Conservation (phyloP, 805 yeast species). For the Saccharomycopsis synnaedendra region DNA sequence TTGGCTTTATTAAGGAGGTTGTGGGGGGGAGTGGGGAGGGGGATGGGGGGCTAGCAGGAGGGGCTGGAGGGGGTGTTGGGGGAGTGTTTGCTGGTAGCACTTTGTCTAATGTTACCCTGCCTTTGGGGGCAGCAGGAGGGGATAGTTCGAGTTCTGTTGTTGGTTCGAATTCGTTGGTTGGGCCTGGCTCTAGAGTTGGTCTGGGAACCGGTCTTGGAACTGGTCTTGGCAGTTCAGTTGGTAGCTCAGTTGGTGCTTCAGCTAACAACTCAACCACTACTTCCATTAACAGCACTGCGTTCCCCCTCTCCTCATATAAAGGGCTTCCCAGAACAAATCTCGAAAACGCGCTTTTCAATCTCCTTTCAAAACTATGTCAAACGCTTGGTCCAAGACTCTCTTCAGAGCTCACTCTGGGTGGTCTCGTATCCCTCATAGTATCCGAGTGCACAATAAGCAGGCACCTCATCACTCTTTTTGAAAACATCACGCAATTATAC, state of each 20-base stretch:
- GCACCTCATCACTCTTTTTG: conserved; percentile 8
- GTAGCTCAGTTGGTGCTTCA: neutral
- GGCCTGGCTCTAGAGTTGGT: no score
- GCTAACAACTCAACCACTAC: conserved; percentile 1
- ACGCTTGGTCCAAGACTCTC: conserved; percentile 11
- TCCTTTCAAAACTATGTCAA: conserved; percentile 12
- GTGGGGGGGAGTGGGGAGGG: no score
- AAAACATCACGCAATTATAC: conserved; percentile 8
- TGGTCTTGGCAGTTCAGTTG: neutral
- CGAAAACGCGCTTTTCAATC: conserved; percentile 15
- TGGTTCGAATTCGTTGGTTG: no score
- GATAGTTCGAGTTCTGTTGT: no score
- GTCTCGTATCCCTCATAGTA: conserved; percentile 10
- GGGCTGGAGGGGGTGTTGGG: no score
- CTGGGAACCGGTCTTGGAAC: no score
- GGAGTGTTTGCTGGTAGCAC: no score
- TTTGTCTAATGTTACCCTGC: no score
- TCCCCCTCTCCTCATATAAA: conserved; percentile 4
- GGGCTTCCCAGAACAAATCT: conserved; percentile 14
- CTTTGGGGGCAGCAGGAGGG: no score
- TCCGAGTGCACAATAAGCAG: conserved; percentile 8
- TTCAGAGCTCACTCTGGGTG: conserved; percentile 11
- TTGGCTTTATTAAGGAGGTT: no score
- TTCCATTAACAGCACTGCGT: no score
- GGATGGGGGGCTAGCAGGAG: no score